Conservation (phyloP, 2,329 filamentous ascomycete species). For the Talaromyces sp. region DNA sequence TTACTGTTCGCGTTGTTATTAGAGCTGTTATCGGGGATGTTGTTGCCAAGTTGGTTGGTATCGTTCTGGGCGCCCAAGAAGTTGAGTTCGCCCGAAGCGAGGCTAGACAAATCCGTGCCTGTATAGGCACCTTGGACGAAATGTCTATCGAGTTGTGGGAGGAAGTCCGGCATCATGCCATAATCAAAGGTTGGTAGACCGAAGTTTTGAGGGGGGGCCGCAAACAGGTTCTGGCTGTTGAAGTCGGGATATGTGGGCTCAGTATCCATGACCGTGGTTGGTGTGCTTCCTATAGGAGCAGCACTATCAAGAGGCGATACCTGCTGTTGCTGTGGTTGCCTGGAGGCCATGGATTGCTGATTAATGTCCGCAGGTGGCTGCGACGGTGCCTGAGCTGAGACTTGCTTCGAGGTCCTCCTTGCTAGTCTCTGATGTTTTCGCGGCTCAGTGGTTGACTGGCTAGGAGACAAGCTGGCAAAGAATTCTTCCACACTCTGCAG, state of each 20-base stretch:
- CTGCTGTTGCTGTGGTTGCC: slow-evolving; percentile 22
- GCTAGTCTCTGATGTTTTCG: slow-evolving; percentile 17
- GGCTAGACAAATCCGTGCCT: slow-evolving; percentile 46
- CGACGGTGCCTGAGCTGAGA: not conserved
- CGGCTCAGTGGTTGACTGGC: not conserved
- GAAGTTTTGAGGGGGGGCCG: slow-evolving; percentile 26
- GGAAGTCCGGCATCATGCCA: slow-evolving; percentile 37
- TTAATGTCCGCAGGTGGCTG: slow-evolving; percentile 21
- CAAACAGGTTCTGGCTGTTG: slow-evolving; percentile 17
- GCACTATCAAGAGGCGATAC: slow-evolving; percentile 29
- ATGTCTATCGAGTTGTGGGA: slow-evolving; percentile 71
- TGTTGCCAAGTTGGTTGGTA: not conserved
- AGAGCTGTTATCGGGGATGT: not conserved
- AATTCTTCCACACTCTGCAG: slow-evolving; percentile 94
- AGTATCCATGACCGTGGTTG: not conserved
- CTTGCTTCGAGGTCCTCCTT: slow-evolving; percentile 24
- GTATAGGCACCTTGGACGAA: slow-evolving; percentile 72
- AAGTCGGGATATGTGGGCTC: slow-evolving; percentile 24
- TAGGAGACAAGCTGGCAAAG: slow-evolving; percentile 72
- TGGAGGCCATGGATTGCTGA: slow-evolving; percentile 24
- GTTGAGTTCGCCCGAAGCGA: slow-evolving; percentile 27
- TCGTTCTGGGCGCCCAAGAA: not conserved
- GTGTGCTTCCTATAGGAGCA: slow-evolving; percentile 25
- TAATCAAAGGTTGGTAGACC: slow-evolving; percentile 38
- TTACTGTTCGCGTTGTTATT: not conserved